Percentiles rank a stretch among this genome's conserved stretches.
Evolutionary conservation across 768 basidiomycete species (phyloP).

Genomic region (Tephrocybe sp.): DNA sequence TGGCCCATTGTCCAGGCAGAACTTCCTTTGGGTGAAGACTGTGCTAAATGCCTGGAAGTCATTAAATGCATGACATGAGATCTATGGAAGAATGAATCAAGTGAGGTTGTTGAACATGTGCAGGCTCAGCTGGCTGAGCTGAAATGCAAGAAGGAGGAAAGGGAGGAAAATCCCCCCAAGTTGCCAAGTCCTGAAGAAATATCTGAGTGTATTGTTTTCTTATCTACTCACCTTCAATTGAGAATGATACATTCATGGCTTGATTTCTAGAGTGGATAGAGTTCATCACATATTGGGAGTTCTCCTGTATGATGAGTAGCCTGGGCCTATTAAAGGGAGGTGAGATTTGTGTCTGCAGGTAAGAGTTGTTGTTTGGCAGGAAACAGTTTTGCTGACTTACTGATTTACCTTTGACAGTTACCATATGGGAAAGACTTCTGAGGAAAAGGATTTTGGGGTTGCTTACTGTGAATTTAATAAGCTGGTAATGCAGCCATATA

Average conservation of each 20-base stretch:
- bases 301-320: neutral
- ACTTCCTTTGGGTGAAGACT: neutral
- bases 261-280: neutral
- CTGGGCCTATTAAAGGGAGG: neutral
- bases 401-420: neutral
- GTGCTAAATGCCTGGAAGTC: neutral
- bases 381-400: neutral
- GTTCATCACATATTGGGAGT: neutral
- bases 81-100: neutral
- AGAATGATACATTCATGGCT: neutral
- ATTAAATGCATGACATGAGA: neutral
- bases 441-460: no score
- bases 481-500: no score
- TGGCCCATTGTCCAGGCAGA: neutral
- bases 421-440: neutral
- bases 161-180: neutral
- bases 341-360: neutral
- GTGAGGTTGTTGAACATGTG: neutral
- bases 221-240: neutral
- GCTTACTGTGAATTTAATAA: no score
- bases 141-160: neutral
- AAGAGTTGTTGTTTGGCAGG: no score
- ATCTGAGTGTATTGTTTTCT: neutral
- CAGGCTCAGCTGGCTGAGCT: neutral
- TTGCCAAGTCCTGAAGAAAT: conserved; percentile 1